These are phyloP conservation scores for Apiospora aurea DNA, from an alignment of 2,329 filamentous ascomycete genomes.

Conservation along the genomic window DNA sequence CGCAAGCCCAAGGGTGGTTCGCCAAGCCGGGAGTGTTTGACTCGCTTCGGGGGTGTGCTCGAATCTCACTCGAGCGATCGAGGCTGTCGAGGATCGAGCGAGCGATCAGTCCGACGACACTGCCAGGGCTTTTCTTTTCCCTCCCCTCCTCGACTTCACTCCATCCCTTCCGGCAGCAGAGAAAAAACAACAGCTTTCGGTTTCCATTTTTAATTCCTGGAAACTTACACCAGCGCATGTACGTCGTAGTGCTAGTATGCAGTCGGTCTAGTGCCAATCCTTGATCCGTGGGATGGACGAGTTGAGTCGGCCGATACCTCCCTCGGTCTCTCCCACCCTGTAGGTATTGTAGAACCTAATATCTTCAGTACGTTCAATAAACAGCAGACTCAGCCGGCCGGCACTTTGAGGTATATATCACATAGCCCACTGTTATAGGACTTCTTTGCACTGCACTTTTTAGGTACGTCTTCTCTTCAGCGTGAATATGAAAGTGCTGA, in stretches of 20 bases:
- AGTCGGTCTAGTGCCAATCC: not conserved
- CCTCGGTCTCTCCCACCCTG: not conserved
- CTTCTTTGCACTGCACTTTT: not conserved
- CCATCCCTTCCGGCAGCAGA: not conserved
- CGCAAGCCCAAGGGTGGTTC: not conserved
- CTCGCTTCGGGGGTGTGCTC: not conserved
- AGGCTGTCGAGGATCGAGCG: not conserved
- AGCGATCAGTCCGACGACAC: not conserved
- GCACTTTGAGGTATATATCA: not conserved
- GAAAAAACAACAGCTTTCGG: not conserved
- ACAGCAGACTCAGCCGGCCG: not conserved
- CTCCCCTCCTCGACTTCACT: not conserved
- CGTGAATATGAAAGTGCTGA: not conserved
- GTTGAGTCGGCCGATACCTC: not conserved
- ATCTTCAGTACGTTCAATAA: not conserved
- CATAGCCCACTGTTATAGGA: not conserved
- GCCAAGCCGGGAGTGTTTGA: not conserved
- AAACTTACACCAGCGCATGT: constrained; percentile 8
- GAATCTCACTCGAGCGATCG: not conserved
- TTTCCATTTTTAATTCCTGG: constrained; percentile 7
- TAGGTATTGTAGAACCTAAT: not conserved
- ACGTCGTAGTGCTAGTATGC: not conserved
- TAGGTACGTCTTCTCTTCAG: not conserved
- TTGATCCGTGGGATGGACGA: not conserved
- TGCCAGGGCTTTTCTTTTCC: not conserved